These are phyloP conservation scores for Anacardium occidentale DNA, from an alignment of 345 rosid genomes.

Conservation along the genomic window DNA sequence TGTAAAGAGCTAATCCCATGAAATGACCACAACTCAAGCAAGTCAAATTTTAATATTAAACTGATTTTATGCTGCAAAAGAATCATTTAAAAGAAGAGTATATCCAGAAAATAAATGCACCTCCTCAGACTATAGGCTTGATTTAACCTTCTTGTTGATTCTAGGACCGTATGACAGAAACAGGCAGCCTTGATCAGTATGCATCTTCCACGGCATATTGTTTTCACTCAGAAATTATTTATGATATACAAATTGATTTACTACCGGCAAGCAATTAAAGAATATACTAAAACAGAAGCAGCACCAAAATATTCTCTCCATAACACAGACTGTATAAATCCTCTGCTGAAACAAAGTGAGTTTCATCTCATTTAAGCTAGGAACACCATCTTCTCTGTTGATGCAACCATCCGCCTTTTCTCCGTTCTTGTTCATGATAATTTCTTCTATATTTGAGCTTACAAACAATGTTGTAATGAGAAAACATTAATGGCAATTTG, in stretches of 20 bases:
- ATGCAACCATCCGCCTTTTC: no score
- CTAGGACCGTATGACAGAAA: constrained; percentile 79
- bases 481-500: no score
- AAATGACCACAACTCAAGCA: not conserved
- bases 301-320: constrained; percentile 45
- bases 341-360: no score
- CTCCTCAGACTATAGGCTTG: constrained; percentile 76
- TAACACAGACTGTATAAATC: constrained; percentile 53
- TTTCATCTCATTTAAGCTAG: no score
- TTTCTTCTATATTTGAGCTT: no score
- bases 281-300: not conserved
- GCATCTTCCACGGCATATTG: constrained; percentile 63
- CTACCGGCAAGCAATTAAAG: no score
- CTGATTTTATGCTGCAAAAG: not conserved
- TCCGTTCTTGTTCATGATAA: no score
- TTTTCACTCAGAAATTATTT: constrained; percentile 17
- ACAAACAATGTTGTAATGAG: no score
- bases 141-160: constrained; percentile 81
- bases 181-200: constrained; percentile 65
- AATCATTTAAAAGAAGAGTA: not conserved
- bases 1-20: constrained; percentile 6
- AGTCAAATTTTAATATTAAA: not conserved
- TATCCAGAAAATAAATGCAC: constrained; percentile 33
- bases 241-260: not conserved
- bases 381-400: no score